A percentile compares a stretch with the other conserved stretches of the same genome.
phyloP scores from a whole-genome alignment of 2,329 filamentous ascomycete species.

The Eutypella sp. region DNA sequence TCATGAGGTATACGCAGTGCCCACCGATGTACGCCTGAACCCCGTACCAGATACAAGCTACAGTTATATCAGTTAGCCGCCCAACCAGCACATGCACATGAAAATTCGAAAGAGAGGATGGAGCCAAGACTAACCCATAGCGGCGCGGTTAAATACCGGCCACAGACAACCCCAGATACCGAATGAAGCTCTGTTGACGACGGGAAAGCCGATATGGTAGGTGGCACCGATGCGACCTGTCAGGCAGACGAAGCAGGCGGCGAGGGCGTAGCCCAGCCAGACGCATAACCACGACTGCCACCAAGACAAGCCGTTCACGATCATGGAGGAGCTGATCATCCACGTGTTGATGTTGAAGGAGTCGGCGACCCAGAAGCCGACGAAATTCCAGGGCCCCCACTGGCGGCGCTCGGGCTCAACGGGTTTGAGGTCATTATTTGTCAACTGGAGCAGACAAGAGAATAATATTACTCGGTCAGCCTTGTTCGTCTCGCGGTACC shows the following conservation, averaged over 20 bases:
- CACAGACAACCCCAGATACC: constrained; percentile 86
- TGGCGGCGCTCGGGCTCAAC: constrained; percentile 75
- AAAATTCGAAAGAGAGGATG: background rate
- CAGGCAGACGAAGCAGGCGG: constrained; percentile 67
- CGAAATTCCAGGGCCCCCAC: constrained; percentile 86
- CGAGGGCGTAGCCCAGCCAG: constrained; percentile 78
- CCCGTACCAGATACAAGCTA: constrained; percentile 80
- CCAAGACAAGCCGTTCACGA: constrained; percentile 74
- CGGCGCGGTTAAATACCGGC: constrained; percentile 86
- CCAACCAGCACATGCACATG: background rate
- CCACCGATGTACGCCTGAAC: constrained; percentile 84
- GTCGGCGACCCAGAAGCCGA: constrained; percentile 82
- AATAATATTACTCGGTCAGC: constrained; percentile 9
- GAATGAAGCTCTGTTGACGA: constrained; percentile 72
- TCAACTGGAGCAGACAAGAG: constrained; percentile 46
- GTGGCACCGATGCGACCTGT: constrained; percentile 80
- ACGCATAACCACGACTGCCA: constrained; percentile 91
- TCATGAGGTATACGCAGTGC: constrained; percentile 83
- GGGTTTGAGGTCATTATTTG: constrained; percentile 75
- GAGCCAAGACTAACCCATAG: constrained; percentile 50
- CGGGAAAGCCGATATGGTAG: constrained; percentile 87
- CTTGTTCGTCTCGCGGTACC: background rate
- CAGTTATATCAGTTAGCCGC: constrained; percentile 3
- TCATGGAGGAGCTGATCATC: constrained; percentile 88
- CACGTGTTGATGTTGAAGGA: constrained; percentile 88